Base-by-base conservation (phyloP, 495 filamentous ascomycete species). In the Durotheca rogersii region DNA sequence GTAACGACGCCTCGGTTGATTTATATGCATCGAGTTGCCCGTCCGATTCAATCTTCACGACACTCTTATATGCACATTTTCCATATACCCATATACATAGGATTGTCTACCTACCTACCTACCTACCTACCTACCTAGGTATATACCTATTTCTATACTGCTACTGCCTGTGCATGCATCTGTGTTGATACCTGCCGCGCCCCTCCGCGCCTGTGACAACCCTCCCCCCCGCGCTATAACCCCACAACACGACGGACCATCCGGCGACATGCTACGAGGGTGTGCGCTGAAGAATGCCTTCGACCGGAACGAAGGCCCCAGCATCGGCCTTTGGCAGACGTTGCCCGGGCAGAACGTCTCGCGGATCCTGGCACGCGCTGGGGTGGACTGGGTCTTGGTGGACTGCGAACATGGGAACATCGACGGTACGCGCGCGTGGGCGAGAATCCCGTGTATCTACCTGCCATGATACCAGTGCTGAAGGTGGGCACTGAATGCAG, bases 361-460 rank as follows among this genome's bases (percentile, higher is more conserved):
- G n/a, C 77, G 87, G 34, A 67, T 79, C 9, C 74, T 90, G 21
- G 85, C 85, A 6, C 71, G 83, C 19, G 74, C 82, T 3, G 83
- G 83, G 4, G 78, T 83, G 2, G 86, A 88, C 64, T 91, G 85
- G 85, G 77, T 89, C 2, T 74, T 85, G 61, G 81, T 90, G 14
- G 88, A 90, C 66, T 82, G 77, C 36, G 85, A 89, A 62, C 87
- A 92, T 68, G 88, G 88, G 14, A 87, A 87, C 56, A 85, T 90
- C 18, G 84, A 86, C 58, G 86, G 83, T 85, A 69, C 23, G 66
- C 23, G 4, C 9, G 25, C 12, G 27, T 37, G 14, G 33, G 47
- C 11, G 0, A 15, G 36, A 23, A 41, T 12, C 10, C 2, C 12
- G 15, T 18, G 21, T 31, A 37, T 31, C 7, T 35, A 9, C 31